These are phyloP conservation scores for Coemansia sp. DNA, from an alignment of 192 early-diverging fungal species.

Conservation along the genomic window DNA sequence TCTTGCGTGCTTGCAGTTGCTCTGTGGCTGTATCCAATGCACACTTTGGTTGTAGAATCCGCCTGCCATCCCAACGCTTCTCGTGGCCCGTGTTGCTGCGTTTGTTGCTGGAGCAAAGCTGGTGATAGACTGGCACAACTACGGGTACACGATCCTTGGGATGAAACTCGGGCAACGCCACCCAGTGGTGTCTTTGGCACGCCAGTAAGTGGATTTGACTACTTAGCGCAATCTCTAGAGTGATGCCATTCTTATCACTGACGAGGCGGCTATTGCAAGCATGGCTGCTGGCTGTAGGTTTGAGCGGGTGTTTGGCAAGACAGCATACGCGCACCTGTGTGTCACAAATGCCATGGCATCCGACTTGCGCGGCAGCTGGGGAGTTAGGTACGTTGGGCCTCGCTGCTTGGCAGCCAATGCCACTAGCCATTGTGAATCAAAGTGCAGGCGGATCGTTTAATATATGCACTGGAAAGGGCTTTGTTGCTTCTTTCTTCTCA, in stretches of 20 bases:
- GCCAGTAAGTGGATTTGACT: slow-evolving; percentile 12
- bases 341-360: slow-evolving; percentile 81
- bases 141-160: slow-evolving; percentile 83
- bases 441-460: background rate
- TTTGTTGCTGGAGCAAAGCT: slow-evolving; percentile 64
- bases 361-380: slow-evolving; percentile 60
- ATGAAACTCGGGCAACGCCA: slow-evolving; percentile 59
- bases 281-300: slow-evolving; percentile 14
- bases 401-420: background rate
- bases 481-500: slow-evolving; percentile 1
- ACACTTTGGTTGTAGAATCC: slow-evolving; percentile 65
- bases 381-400: slow-evolving; percentile 55
- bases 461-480: slow-evolving; percentile 5
- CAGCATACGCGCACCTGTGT: slow-evolving; percentile 75
- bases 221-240: background rate
- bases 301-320: slow-evolving; percentile 34
- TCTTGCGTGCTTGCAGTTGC: too few relatives aligned
- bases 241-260: background rate
- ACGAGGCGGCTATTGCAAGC: too few relatives aligned
- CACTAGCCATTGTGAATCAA: background rate
- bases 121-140: slow-evolving; percentile 98
- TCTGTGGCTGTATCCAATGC: background rate
- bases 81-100: slow-evolving; percentile 66
- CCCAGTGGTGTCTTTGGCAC: slow-evolving; percentile 35
- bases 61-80: slow-evolving; percentile 87